Conservation (phyloP, 106 monocot genomes). For the Alisma plantagoaquatica region DNA sequence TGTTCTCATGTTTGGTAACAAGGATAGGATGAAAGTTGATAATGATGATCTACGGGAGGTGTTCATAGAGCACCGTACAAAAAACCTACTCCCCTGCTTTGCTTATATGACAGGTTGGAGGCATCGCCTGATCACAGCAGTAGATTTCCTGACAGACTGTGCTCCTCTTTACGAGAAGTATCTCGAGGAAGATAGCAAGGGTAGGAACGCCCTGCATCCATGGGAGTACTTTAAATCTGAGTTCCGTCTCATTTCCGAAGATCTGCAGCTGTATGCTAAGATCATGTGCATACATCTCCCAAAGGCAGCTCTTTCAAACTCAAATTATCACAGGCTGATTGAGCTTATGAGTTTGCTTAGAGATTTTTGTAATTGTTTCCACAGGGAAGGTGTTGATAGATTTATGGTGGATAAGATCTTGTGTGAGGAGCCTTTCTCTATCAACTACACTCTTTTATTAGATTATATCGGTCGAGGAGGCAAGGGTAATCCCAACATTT, state of each 20-base stretch:
- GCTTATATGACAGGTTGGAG: slow-evolving; percentile 16
- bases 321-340: neutral
- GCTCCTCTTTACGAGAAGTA: slow-evolving; percentile 16
- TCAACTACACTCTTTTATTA: neutral
- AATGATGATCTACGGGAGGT: slow-evolving; percentile 9
- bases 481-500: neutral
- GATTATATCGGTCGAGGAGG: slow-evolving; percentile 2
- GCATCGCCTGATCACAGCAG: neutral
- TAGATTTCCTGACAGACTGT: slow-evolving; percentile 20
- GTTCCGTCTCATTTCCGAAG: neutral
- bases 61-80: slow-evolving; percentile 13
- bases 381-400: slow-evolving; percentile 7
- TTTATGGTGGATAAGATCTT: slow-evolving; percentile 8
- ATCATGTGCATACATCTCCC: slow-evolving; percentile 1
- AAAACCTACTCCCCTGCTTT: slow-evolving; percentile 7
- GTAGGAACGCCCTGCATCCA: neutral
- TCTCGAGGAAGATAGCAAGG: neutral
- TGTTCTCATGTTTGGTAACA: slow-evolving; percentile 32
- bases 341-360: neutral
- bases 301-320: slow-evolving; percentile 15
- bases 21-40: slow-evolving; percentile 11
- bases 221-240: neutral
- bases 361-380: slow-evolving; percentile 13
- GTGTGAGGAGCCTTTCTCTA: neutral
- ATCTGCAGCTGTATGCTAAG: neutral